Conservation (phyloP, 768 basidiomycete species). For the Sporobolomyces phaffii region DNA sequence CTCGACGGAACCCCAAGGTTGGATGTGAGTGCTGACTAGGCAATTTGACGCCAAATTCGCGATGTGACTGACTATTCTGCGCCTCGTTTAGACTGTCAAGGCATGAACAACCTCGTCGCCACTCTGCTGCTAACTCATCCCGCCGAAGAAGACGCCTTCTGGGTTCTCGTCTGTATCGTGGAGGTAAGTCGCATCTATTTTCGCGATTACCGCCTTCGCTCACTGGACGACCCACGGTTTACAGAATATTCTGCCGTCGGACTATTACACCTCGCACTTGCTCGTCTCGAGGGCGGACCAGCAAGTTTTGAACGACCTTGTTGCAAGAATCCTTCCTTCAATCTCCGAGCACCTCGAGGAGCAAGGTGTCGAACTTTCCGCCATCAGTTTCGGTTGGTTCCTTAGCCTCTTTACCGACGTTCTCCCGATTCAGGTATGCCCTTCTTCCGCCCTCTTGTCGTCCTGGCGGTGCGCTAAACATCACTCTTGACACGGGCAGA, state of each 20-base stretch:
- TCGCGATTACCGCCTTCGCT: no score
- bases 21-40: constrained; percentile 52
- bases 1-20: constrained; percentile 81
- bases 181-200: constrained; percentile 49
- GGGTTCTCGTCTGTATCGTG: constrained; percentile 82
- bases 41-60: no score
- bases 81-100: constrained; percentile 48
- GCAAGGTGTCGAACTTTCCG: constrained; percentile 80
- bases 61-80: no score
- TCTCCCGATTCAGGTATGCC: constrained; percentile 76
- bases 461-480: background rate
- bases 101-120: constrained; percentile 92
- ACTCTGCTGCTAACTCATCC: constrained; percentile 86
- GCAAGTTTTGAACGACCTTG: constrained; percentile 78
- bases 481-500: constrained; percentile 57
- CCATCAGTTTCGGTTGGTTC: constrained; percentile 98
- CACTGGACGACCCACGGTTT: no score
- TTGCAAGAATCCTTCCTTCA: constrained; percentile 49
- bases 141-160: constrained; percentile 95
- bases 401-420: constrained; percentile 93
- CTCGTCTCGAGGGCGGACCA: constrained; percentile 92
- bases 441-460: background rate
- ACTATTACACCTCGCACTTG: constrained; percentile 88
- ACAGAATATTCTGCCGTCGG: constrained; percentile 68
- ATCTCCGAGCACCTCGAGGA: constrained; percentile 62